Percentiles rank a stretch among this genome's conserved stretches.
Conservation (phyloP, 345 rosid species). For the Eucalyptus tenuipes region DNA sequence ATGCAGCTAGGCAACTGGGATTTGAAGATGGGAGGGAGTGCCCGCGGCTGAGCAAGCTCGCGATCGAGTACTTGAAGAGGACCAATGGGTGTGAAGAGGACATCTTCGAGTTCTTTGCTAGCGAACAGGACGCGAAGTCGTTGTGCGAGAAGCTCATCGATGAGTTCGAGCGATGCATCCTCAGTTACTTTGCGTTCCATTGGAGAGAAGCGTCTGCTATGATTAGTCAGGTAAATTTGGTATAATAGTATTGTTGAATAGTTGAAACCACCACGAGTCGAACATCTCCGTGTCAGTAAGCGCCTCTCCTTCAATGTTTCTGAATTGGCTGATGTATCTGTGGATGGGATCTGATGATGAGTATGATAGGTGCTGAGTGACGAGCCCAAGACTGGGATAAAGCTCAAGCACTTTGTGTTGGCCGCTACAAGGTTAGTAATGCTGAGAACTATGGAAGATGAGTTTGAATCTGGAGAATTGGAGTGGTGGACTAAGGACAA, state of each 20-base stretch:
- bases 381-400: constrained; percentile 38
- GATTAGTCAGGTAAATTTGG: constrained; percentile 34
- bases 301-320: background rate
- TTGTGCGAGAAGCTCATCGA: constrained; percentile 50
- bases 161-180: constrained; percentile 77
- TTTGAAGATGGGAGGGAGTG: constrained; percentile 53
- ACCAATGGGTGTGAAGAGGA: constrained; percentile 44
- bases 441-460: background rate
- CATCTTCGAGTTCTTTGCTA: constrained; percentile 32
- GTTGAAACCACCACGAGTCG: background rate
- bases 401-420: constrained; percentile 57
- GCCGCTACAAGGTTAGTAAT: constrained; percentile 74
- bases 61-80: constrained; percentile 47
- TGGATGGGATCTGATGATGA: background rate
- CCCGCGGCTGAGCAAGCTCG: constrained; percentile 59
- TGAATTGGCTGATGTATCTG: background rate
- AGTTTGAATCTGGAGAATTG: background rate
- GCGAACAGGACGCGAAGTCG: constrained; percentile 44
- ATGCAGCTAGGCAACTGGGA: constrained; percentile 77
- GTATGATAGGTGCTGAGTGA: constrained; percentile 36
- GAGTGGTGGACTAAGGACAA: background rate
- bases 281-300: background rate
- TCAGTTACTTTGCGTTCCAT: constrained; percentile 74
- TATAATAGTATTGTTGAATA: background rate
- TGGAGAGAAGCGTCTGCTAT: constrained; percentile 62